Evolutionary conservation across 23 red algal genomes (phyloP), one percentile per base, ranked within the genome.

Genomic region (Cyanidioschyzon merolae): DNA sequence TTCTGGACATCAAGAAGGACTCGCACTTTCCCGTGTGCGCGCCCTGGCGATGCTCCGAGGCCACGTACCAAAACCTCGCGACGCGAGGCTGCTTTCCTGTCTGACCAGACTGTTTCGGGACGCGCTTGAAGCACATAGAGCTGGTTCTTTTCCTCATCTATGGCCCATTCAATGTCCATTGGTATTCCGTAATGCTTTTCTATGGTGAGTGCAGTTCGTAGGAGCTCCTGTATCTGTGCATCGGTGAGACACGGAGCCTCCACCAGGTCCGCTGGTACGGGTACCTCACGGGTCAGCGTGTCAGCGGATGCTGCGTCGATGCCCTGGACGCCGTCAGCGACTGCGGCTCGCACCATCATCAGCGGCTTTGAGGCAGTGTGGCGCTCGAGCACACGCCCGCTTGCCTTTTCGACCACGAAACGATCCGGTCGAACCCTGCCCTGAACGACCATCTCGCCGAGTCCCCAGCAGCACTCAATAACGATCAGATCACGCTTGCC

Each of bases 151-250:
- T 71, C 40, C 26, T 40, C 36, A 67, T 81, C 78, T 15, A 71
- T 57, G 15, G 78, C 78, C 78, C 78, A 81, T n/a, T 81, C 78
- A 2, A 81, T 81, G 68, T 81, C 78, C 38, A 81, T 58, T 0
- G 57, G 3, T 0, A 30, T 81, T 1, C 25, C 54, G 68, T 81
- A 81, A 58, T 81, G 78, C 38, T n/a, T 39, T n/a, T 81, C 58
- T 7, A 81, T 81, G 3, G 34, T 2, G 39, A 81, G 34, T 35
- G 78, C 78, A 39, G 38, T 41, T 63, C 59, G 54, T 1, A 58
- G 41, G n/a, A 81, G 38, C 25, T 81, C 58, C 16, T 71, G 68
- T 2, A 81, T 34, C 68, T 81, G 58, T 1, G 15, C 78, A 40
- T 81, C 51, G 3, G 63, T 17, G 2, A 71, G n/a, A 32, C 63